phyloP scores from a whole-genome alignment of 768 basidiomycete species.

The Gelatoporia subvermispora region DNA sequence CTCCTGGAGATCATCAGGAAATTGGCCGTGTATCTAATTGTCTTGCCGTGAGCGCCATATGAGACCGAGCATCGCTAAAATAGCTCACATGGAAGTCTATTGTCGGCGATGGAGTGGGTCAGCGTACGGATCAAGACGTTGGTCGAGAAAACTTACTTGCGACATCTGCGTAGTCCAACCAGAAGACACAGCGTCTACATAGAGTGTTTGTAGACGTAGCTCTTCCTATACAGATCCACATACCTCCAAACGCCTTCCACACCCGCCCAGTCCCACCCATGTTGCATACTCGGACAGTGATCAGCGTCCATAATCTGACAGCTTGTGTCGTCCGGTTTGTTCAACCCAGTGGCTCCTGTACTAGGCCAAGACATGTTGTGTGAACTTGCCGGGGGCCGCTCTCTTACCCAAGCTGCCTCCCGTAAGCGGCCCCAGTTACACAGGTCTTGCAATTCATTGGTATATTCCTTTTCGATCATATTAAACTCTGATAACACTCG shows the following conservation, averaged over 20 bases:
- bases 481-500: slow-evolving; percentile 8
- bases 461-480: neutral
- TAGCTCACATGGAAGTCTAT: slow-evolving; percentile 12
- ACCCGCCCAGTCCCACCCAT: slow-evolving; percentile 23
- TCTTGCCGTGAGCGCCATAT: neutral
- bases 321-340: too few relatives aligned
- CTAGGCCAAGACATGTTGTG: too few relatives aligned
- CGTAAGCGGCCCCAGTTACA: slow-evolving; percentile 7
- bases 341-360: too few relatives aligned
- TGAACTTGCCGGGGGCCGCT: too few relatives aligned
- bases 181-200: slow-evolving; percentile 19
- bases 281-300: neutral
- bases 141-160: slow-evolving; percentile 7
- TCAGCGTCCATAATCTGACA: too few relatives aligned
- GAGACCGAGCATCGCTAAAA: neutral
- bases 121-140: neutral
- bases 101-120: neutral
- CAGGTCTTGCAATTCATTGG: neutral
- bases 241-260: slow-evolving; percentile 22
- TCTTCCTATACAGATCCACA: neutral
- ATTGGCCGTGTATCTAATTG: slow-evolving; percentile 5
- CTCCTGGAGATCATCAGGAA: slow-evolving; percentile 28
- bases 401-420: slow-evolving; percentile 4
- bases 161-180: slow-evolving; percentile 20
- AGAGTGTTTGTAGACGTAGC: neutral